Evolutionary conservation across 75 land plant genomes (phyloP), one percentile per base, ranked within the genome.

Genomic region (Ceratopteris richardii): DNA sequence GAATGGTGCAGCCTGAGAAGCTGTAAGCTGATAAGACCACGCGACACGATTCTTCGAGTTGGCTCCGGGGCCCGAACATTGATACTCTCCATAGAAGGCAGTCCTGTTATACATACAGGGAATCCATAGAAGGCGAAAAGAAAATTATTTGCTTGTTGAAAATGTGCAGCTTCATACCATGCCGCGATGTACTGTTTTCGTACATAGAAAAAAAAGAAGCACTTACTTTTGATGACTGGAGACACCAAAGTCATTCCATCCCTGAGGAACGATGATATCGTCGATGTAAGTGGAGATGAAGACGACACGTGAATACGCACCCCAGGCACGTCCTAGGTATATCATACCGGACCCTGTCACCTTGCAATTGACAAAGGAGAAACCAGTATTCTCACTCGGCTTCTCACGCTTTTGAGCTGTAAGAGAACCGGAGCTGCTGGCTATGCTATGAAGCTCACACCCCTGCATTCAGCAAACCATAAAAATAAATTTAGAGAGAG

Each of bases 231-330:
- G 60, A 52, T 23, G 36, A 27, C 72, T 69, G 11, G 46, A 52
- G 44, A 62, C 68, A 60, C 82, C 84, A 80, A 82, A 86, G 37
- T 79, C 75, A 40, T 74, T 77, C 90, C 90, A 86, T 9, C 90
- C 90, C 0, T 61, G 60, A 3, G 85, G 80, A 0, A 59, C 66
- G 37, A 86, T 58, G 43, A 82, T 79, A 56, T 42, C 71, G 29
- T 79, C 77, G 42, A 86, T 44, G 44, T 86, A 86, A 10, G 76
- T 64, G 26, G 64, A 66, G 27, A 77, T 69, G 43, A 78, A 86
- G 30, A 86, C 54, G 10, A 77, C 82, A 19, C 82, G 62, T 5
- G 86, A 82, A 55, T 66, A 59, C 0, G 73, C 64, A 13, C 77
- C 82, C 54, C 74, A 77, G 0, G 90, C 82, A 44, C 90, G 64